Conservation (phyloP, 805 yeast genomes). For the Barnettozyma salicaria region DNA sequence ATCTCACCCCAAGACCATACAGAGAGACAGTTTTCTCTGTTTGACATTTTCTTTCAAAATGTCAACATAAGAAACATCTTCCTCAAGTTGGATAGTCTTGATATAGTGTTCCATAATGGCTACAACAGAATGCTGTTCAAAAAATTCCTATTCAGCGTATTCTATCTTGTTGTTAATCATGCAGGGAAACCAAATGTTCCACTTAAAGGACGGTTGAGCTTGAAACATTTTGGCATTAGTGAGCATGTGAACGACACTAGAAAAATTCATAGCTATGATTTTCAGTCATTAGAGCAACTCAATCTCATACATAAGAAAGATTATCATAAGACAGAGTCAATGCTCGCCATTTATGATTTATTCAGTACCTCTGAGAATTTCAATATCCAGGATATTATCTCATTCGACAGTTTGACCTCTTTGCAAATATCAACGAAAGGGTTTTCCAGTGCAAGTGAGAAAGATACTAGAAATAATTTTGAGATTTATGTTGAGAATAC, state of each 20-base stretch:
- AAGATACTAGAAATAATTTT: no score
- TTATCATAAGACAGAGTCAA: background rate
- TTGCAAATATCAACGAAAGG: background rate
- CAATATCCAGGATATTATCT: background rate
- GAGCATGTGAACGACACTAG: background rate
- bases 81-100: background rate
- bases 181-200: background rate
- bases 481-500: no score
- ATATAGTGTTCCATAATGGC: constrained; percentile 9
- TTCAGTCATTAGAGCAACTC: background rate
- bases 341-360: background rate
- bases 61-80: constrained; percentile 4
- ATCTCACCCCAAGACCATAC: constrained; percentile 1
- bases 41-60: constrained; percentile 9
- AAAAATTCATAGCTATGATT: background rate
- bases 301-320: background rate
- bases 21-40: constrained; percentile 1
- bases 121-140: constrained; percentile 9
- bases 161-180: constrained; percentile 1
- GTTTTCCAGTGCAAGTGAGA: no score
- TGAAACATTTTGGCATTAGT: background rate
- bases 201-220: no score
- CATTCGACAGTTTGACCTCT: background rate
- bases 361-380: constrained; percentile 1
- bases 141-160: constrained; percentile 8